Base-by-base conservation (phyloP, 257 asterid species). In the Solanum tarapatanum region DNA sequence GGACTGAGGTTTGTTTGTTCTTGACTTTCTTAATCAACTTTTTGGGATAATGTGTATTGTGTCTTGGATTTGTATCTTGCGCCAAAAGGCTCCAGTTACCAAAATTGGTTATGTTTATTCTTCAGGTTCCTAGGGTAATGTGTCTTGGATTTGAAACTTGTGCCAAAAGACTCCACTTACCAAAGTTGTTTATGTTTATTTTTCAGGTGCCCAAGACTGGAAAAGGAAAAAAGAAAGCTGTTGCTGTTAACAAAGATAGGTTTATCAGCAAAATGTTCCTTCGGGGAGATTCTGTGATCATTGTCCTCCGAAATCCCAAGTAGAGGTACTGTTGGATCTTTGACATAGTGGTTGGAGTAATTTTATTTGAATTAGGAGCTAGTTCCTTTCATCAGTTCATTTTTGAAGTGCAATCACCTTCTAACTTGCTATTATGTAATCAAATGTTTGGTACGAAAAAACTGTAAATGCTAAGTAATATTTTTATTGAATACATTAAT, bases 171-270 rank as follows among this genome's bases (percentile, higher is more conserved):
- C 83, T 62, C 73, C 70, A 55, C 68, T 60, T 70, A 86, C 32
- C 16, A 2, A 77, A 43, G 69, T 39, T 45, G 43, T 85, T 4
- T 39, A 62, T 48, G 37, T 41, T 26, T 85, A 62, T 82, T 87
- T 60, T 36, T 23, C 86, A 94, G 96, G 95, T 92, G 84, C 96
- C 98, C 83, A 94, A 94, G 87, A 92, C 96, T 83, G 98, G 98
- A 88, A 95, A 94, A 92, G 98, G 98, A 91, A 94, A 95, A 94
- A 95, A 95, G 94, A 95, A 95, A 89, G 97, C 98, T 89, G 94
- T 91, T 88, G 96, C 98, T 26, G 95, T 95, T 82, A 94, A 95
- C 92, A 95, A 94, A 87, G 98, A 95, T 88, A 92, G 97, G 75
- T 95, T 95, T 62, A 95, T 95, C 28, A 95, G 98, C 89, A 94